These are phyloP conservation scores for Acanthamoeba castellanii DNA, from an alignment of 208 protist genomes.

Conservation along the genomic window DNA sequence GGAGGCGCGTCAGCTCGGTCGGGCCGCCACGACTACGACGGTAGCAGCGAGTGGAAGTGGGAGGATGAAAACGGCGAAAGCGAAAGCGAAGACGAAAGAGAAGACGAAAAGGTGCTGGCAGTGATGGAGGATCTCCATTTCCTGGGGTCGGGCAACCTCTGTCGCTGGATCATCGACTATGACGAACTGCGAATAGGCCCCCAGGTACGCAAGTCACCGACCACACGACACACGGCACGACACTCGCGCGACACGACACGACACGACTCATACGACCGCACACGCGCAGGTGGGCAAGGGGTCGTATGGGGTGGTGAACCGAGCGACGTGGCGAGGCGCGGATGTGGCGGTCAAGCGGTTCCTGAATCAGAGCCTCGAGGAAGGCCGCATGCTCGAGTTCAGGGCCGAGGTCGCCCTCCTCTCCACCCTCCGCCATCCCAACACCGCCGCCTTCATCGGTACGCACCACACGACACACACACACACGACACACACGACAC, in stretches of 20 bases:
- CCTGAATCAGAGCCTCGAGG: not conserved
- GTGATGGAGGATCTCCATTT: not conserved
- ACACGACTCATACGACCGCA: not conserved
- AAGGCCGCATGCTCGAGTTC: not conserved
- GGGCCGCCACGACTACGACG: too few species aligned
- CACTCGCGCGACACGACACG: too few species aligned
- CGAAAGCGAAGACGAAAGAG: not conserved
- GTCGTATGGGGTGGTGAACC: not conserved
- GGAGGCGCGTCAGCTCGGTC: too few species aligned
- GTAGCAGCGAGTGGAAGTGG: too few species aligned
- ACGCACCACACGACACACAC: not conserved
- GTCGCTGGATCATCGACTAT: constrained; percentile 33
- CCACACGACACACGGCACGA: too few species aligned
- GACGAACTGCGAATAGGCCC: not conserved
- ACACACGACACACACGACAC: too few species aligned
- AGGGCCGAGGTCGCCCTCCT: not conserved
- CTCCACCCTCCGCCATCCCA: not conserved
- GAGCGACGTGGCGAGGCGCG: not conserved
- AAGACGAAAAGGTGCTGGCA: not conserved
- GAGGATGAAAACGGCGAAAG: too few species aligned
- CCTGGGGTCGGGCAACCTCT: constrained; percentile 1
- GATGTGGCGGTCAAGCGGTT: not conserved
- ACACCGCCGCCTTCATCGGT: not conserved
- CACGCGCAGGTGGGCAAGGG: not conserved
- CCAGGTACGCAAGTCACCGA: too few species aligned